These are phyloP conservation scores for Tothia fuscella DNA, from an alignment of 2,329 filamentous ascomycete species.

Conservation along the genomic window DNA sequence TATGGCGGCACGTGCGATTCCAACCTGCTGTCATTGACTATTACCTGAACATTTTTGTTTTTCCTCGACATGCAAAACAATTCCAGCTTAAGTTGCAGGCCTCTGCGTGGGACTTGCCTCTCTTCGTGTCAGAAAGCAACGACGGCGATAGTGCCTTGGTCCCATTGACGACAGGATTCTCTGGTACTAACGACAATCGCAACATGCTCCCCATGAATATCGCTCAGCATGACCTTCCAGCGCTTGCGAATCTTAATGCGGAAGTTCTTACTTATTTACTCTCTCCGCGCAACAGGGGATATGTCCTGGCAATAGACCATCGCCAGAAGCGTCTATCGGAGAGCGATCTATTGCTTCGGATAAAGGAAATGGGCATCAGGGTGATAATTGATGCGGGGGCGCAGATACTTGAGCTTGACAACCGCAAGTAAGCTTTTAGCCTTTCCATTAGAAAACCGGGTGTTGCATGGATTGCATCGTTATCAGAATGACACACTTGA, in stretches of 20 bases:
- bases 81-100: constrained; percentile 52
- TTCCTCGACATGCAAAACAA: constrained; percentile 52
- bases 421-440: too few species aligned
- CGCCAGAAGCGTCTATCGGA: constrained; percentile 33
- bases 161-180: constrained; percentile 51
- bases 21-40: constrained; percentile 49
- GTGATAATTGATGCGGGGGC: constrained; percentile 55
- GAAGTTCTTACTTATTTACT: constrained; percentile 50
- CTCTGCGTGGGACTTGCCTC: constrained; percentile 56
- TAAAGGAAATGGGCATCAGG: constrained; percentile 29
- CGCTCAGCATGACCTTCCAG: constrained; percentile 45
- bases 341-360: constrained; percentile 27
- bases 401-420: constrained; percentile 50
- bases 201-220: constrained; percentile 50
- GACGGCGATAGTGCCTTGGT: constrained; percentile 18
- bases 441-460: too few species aligned
- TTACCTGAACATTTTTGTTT: constrained; percentile 53
- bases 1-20: constrained; percentile 41
- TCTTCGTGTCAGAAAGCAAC: constrained; percentile 37
- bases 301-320: constrained; percentile 24
- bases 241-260: constrained; percentile 48
- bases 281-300: constrained; percentile 38
- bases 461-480: too few species aligned
- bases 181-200: constrained; percentile 57
- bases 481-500: too few species aligned